Evolutionary conservation across 176 grass and related monocot species (phyloP), one percentile per base, ranked within the genome.

Genomic region (Urochloa ruziziensis): DNA sequence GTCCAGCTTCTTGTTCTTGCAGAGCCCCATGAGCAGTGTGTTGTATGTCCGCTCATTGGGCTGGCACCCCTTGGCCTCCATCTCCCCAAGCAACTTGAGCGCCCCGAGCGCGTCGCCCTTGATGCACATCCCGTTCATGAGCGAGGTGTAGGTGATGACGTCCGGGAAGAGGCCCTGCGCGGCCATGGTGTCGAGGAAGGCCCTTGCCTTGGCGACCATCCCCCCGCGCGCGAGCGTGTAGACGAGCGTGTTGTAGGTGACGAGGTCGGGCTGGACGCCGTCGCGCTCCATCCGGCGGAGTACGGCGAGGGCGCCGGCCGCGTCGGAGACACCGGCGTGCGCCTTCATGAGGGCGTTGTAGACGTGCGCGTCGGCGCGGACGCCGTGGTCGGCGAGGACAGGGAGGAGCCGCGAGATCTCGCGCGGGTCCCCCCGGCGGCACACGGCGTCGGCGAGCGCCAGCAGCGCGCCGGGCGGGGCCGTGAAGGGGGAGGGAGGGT

Each of bases 331-430:
- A 39, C 82, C 87, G 82, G 88, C 90, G 86, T 94, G 85, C 8
- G 80, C 93, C 83, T 98, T 98, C 93, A 94, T 94, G 29, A 95
- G 92, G 10, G 93, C 74, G 76, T 95, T 98, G 87, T 98, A 98
- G 33, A 98, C 2, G 81, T 90, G 85, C 5, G 90, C 87, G 72
- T 98, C 93, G 10, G 91, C 91, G 64, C 83, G 87, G 77, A 98
- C 89, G 46, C 91, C 93, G 56, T 87, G 86, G 71, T 88, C 80
- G 2, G 83, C 53, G 64, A 98, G 90, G 9, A 94, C 35, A 2
- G 69, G 63, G 6, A 98, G 89, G 15, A 98, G 85, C 76, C 84
- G 48, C 18, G 52, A 74, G 53, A 92, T 90, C 87, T 98, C 91
- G 10, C 93, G 96, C 44, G 85, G 82, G 25, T 91, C 78, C 13